phyloP scores from a whole-genome alignment of 371 early-diverging fungal genomes.

The Saksenaea vasiformis region DNA sequence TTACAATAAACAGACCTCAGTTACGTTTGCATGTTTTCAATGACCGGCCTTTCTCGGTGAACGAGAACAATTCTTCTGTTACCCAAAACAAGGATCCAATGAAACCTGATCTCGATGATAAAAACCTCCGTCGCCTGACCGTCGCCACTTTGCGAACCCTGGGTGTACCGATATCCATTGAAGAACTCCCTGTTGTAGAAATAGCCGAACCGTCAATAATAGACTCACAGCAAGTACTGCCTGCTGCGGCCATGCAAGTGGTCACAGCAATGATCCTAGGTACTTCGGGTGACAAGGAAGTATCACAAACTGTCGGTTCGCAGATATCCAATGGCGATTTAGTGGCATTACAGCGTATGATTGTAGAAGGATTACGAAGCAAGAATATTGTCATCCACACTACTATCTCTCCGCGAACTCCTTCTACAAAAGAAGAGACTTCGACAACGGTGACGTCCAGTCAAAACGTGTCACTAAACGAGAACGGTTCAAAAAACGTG shows the following conservation, averaged over 20 bases:
- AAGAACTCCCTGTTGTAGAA: conserved; percentile 36
- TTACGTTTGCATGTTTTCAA: conserved; percentile 25
- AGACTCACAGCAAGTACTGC: conserved; percentile 45
- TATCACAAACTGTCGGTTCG: conserved; percentile 41
- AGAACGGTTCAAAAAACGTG: background rate
- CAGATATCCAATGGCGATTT: conserved; percentile 52
- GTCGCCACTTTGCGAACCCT: conserved; percentile 35
- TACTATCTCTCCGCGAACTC: conserved; percentile 13
- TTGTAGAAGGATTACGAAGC: conserved; percentile 36
- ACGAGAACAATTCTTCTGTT: background rate
- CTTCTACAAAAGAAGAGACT: background rate
- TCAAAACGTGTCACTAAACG: no score
- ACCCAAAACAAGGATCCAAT: conserved; percentile 30
- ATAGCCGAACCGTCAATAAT: conserved; percentile 25
- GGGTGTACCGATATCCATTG: conserved; percentile 30
- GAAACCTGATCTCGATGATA: conserved; percentile 39
- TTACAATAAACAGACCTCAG: conserved; percentile 27
- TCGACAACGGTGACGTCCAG: background rate
- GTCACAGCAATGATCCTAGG: conserved; percentile 49
- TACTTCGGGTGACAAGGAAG: conserved; percentile 52
- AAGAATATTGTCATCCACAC: conserved; percentile 43
- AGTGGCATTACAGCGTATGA: conserved; percentile 42
- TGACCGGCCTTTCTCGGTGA: background rate
- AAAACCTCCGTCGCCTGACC: conserved; percentile 31
- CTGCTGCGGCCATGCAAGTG: conserved; percentile 43